Base-by-base conservation (phyloP, 2,329 filamentous ascomycete species). In the Alternaria rosae region DNA sequence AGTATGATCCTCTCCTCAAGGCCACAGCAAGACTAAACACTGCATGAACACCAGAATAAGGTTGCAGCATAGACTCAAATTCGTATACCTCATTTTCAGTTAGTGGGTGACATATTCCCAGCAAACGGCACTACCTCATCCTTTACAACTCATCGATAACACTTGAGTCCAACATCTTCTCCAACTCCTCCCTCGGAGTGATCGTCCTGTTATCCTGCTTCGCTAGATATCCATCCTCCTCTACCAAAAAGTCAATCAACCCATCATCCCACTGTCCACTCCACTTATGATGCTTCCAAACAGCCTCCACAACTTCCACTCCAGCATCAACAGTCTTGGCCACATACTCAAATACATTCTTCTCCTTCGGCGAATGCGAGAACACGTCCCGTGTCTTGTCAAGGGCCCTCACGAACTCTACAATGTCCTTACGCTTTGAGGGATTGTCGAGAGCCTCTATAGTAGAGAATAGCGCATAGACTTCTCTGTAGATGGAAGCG, bases 231-330 rank as follows among this genome's bases (percentile, higher is more conserved):
- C 45, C 57, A 60, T 76, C 72, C 57, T 76, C 73, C 10, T 67
- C 64, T 0, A 70, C 65, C 48, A 75, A 38, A 41, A 72, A 65
- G 15, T 69, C 64, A n/a, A 72, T 44, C 35, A 76, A 48, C 17
- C 67, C 66, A 17, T 55, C 52, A 32, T 57, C 59, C 66, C 64
- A 69, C 5, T 32, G 63, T 9, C 69, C 70, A 41, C 47, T 67
- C 70, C 72, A 76, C 17, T 67, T 64, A 61, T 74, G 73, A 23
- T 69, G 65, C 3, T 12, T 42, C 72, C 72, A 72, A 7, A 73
- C 70, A n/a, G 51, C 66, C 54, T 71, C 59, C 15, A 75, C 60
- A 30, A 73, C 61, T 12, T 43, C 58, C n/a, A 41, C 63, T 50
- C 71, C 65, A 38, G 69, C 64, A 15, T 52, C 61, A 0, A 74